These are phyloP conservation scores for Backusella psychrophila DNA, from an alignment of 192 early-diverging fungal genomes.

Conservation along the genomic window DNA sequence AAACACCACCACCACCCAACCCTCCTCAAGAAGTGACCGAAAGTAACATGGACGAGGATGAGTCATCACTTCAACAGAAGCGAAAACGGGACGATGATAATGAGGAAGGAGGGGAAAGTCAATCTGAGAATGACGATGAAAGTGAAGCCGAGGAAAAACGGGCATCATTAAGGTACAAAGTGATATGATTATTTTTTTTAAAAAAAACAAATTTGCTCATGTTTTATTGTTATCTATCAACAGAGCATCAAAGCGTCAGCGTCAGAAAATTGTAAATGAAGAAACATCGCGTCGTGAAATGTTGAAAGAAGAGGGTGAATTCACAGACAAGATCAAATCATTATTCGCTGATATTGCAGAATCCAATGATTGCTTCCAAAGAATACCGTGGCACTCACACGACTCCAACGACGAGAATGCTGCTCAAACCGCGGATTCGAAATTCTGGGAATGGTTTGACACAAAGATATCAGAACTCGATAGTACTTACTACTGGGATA, in stretches of 20 bases:
- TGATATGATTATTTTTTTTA: too few species aligned
- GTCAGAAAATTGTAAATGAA: slow-evolving; percentile 32
- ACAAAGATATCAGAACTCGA: slow-evolving; percentile 29
- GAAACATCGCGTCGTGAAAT: slow-evolving; percentile 23
- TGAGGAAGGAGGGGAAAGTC: slow-evolving; percentile 3
- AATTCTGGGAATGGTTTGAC: slow-evolving; percentile 31
- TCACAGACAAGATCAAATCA: slow-evolving; percentile 14
- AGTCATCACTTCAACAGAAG: neutral
- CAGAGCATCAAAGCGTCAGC: slow-evolving; percentile 37
- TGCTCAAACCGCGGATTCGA: neutral
- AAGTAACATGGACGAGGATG: neutral
- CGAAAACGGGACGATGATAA: slow-evolving; percentile 12
- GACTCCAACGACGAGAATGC: neutral
- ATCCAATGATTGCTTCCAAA: neutral
- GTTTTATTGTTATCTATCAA: neutral
- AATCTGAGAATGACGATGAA: slow-evolving; percentile 25
- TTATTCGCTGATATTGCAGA: slow-evolving; percentile 8
- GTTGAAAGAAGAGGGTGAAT: slow-evolving; percentile 27
- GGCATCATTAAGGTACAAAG: slow-evolving; percentile 32
- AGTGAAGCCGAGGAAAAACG: slow-evolving; percentile 31
- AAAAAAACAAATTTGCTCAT: neutral
- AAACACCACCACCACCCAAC: neutral
- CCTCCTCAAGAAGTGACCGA: neutral
- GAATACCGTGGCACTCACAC: neutral
- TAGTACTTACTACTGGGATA: slow-evolving; percentile 15